A percentile compares a stretch with the other conserved stretches of the same genome.
phyloP scores from a whole-genome alignment of 305 asterid genomes.

The Fraxinus dipetala region DNA sequence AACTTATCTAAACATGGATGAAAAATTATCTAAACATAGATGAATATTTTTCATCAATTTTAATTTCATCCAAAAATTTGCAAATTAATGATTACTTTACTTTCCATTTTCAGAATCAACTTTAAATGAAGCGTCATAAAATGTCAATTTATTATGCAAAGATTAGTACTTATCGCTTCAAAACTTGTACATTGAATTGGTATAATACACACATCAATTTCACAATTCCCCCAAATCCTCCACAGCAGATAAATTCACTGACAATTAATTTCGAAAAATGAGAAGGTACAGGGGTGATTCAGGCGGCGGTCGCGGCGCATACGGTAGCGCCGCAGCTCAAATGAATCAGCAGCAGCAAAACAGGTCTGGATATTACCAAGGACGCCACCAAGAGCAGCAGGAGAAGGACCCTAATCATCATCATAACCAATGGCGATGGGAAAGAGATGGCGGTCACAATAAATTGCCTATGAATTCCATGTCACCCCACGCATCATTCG shows the following conservation, averaged over 20 bases:
- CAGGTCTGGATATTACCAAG: slow-evolving; percentile 3
- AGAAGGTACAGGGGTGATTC: slow-evolving; percentile 1
- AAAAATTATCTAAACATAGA: too few species aligned
- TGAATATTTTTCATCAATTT: neutral
- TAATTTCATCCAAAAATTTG: neutral
- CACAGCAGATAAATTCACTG: neutral
- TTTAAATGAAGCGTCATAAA: neutral
- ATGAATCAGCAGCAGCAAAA: slow-evolving; percentile 21
- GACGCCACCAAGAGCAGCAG: slow-evolving; percentile 15
- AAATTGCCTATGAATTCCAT: slow-evolving; percentile 26
- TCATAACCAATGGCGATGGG: slow-evolving; percentile 34
- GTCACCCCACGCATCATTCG: slow-evolving; percentile 30
- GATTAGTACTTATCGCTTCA: neutral
- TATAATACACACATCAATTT: neutral
- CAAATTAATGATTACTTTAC: neutral
- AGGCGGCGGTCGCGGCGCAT: slow-evolving; percentile 17
- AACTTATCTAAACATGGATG: neutral
- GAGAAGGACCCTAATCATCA: slow-evolving; percentile 18
- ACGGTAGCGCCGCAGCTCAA: slow-evolving; percentile 9
- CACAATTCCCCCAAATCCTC: neutral
- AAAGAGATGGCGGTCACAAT: slow-evolving; percentile 26
- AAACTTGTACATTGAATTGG: neutral
- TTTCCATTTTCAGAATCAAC: neutral
- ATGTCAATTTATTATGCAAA: neutral
- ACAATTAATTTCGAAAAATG: neutral